phyloP scores from a whole-genome alignment of 1,284 basidiomycete species.

The Melampsora occidentalis region DNA sequence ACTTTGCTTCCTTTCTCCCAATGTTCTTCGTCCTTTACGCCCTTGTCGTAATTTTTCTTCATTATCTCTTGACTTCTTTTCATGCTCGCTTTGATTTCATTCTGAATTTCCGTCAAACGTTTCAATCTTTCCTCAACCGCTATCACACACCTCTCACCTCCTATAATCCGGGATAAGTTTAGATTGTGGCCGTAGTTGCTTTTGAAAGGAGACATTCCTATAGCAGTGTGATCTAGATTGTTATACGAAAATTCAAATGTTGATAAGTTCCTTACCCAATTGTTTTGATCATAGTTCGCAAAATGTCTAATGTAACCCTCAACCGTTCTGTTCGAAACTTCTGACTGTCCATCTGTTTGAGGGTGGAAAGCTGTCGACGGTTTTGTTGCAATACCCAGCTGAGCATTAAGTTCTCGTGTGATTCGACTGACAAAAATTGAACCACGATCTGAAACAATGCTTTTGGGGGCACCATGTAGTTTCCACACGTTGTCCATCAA shows the following conservation, averaged over 20 bases:
- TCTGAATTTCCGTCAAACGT: neutral
- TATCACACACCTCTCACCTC: neutral
- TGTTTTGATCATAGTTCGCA: neutral
- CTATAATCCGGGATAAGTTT: neutral
- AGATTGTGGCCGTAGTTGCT: neutral
- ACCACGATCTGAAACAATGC: neutral
- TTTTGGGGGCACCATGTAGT: neutral
- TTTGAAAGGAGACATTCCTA: conserved; percentile 2
- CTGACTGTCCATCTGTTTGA: too few relatives aligned
- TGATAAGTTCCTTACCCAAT: neutral
- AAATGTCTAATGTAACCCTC: neutral
- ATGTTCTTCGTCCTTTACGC: neutral
- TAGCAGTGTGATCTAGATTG: neutral
- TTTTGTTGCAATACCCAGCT: neutral
- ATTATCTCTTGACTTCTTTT: neutral
- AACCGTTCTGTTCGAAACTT: neutral
- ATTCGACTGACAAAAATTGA: neutral
- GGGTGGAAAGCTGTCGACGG: neutral
- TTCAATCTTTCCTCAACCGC: neutral
- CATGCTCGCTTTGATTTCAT: neutral
- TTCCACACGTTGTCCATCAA: neutral
- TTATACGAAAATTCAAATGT: conserved; percentile 1
- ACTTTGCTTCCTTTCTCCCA: neutral
- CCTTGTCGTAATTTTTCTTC: neutral
- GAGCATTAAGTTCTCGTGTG: neutral